phyloP scores from a whole-genome alignment of 495 filamentous ascomycete genomes.

The Cudoniella acicularis region DNA sequence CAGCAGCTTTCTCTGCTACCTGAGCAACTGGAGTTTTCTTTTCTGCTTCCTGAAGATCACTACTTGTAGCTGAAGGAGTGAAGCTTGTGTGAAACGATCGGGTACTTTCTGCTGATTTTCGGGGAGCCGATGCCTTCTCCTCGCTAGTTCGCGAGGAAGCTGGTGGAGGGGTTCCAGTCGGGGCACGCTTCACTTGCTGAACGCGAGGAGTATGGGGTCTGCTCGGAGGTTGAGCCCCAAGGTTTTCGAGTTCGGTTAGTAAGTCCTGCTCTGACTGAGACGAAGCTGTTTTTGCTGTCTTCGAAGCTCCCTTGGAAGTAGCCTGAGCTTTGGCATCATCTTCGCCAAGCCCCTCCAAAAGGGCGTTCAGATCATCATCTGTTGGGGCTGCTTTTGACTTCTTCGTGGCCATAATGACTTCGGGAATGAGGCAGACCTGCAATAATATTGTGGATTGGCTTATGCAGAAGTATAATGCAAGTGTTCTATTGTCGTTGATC shows the following conservation, averaged over 20 bases:
- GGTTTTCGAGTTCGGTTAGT: slow-evolving; percentile 78
- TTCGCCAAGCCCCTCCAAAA: slow-evolving; percentile 55
- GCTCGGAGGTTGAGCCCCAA: slow-evolving; percentile 61
- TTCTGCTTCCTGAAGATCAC: slow-evolving; percentile 44
- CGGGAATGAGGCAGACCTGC: background rate
- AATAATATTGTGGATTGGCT: background rate
- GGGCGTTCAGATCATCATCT: slow-evolving; percentile 77
- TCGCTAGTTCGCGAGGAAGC: slow-evolving; percentile 48
- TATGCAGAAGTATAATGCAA: background rate
- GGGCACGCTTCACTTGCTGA: slow-evolving; percentile 54
- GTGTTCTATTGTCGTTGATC: background rate
- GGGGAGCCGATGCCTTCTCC: slow-evolving; percentile 49
- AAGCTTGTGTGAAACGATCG: slow-evolving; percentile 60
- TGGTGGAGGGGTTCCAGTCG: slow-evolving; percentile 50
- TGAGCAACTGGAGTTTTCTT: slow-evolving; percentile 34
- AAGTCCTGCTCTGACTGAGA: slow-evolving; percentile 53
- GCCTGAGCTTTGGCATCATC: slow-evolving; percentile 48
- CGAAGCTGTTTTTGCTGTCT: slow-evolving; percentile 41
- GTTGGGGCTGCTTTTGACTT: slow-evolving; percentile 50
- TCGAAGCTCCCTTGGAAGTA: slow-evolving; percentile 39
- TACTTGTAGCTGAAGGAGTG: slow-evolving; percentile 49
- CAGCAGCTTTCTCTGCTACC: slow-evolving; percentile 5
- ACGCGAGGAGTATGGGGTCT: slow-evolving; percentile 82
- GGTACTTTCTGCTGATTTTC: slow-evolving; percentile 73
- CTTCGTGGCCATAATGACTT: slow-evolving; percentile 24